Evolutionary conservation across 176 grass and related monocot genomes (phyloP), one percentile per base, ranked within the genome.

Genomic region (Raddia guianensis): DNA sequence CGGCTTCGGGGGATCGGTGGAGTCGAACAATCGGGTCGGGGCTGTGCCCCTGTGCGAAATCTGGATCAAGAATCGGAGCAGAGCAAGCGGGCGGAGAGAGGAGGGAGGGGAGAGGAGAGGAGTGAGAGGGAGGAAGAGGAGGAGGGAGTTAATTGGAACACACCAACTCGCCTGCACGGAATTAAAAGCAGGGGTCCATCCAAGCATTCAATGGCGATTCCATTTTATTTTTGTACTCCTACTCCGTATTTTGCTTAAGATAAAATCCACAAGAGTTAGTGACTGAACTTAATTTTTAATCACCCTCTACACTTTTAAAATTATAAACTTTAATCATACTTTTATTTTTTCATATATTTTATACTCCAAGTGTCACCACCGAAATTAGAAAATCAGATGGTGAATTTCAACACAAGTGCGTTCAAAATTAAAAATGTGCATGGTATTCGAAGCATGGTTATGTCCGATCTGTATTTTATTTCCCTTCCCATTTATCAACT

Each of bases 21-120:
- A 53, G 21, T 19, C 50, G 21, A 20, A 50, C 44, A 49, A 76
- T 59, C 46, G 78, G 80, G 10, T 45, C 65, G 67, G 64, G 19
- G 54, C 12, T 32, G 53, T 35, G 51, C 42, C 11, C 20, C 21
- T 48, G 18, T 56, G 40, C 18, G 84, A 27, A 87, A 79, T 87
- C 85, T 87, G 75, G 85, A 87, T 87, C 89, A 91, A 90, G 84
- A 19, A 75, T 75, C 33, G 64, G 80, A 75, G 83, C 80, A 58
- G 80, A 76, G 90, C 76, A 81, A 54, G 6, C 44, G 57, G 18
- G 7, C 7, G 3, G 44, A 21, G 12, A 16, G 71, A 3, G 18
- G 14, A 1, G 49, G 12, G 34, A n/a, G 49, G 27, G 47, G 14
- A 9, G 9, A 12, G 35, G 34, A 50, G 49, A 58, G 48, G 21